These are phyloP conservation scores for Steccherinum ochraceum DNA, from an alignment of 768 basidiomycete species.

Conservation along the genomic window DNA sequence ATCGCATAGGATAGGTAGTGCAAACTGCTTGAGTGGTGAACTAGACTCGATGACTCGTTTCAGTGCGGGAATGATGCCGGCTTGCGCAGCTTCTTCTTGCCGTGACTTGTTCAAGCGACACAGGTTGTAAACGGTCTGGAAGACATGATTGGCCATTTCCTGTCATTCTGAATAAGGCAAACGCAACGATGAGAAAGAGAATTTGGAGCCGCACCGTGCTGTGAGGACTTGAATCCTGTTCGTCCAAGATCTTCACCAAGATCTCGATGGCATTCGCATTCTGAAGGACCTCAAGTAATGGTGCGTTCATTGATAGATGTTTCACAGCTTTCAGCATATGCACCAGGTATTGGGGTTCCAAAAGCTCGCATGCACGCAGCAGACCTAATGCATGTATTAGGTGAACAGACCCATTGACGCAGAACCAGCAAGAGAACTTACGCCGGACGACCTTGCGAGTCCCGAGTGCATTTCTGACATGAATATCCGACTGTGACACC, in stretches of 20 bases:
- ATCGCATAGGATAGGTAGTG: conserved; percentile 94
- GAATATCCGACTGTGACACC: conserved; percentile 91
- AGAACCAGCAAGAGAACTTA: conserved; percentile 42
- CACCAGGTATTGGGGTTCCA: conserved; percentile 85
- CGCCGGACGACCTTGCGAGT: conserved; percentile 85
- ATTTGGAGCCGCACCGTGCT: conserved; percentile 57
- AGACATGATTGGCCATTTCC: conserved; percentile 97
- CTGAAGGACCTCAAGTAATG: conserved; percentile 86
- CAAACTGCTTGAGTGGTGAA: conserved; percentile 95
- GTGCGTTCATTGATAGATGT: conserved; percentile 91
- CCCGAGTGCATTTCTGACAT: conserved; percentile 88
- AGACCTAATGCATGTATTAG: conserved; percentile 47
- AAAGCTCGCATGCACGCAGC: conserved; percentile 77
- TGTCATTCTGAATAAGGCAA: conserved; percentile 33
- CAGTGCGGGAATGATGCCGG: conserved; percentile 88
- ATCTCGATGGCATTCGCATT: conserved; percentile 94
- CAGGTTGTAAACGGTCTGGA: conserved; percentile 96
- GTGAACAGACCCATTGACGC: conserved; percentile 2
- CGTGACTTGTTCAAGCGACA: conserved; percentile 91
- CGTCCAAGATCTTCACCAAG: conserved; percentile 78
- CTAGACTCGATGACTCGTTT: conserved; percentile 83
- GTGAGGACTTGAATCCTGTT: conserved; percentile 71
- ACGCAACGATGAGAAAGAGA: neutral
- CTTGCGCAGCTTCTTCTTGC: conserved; percentile 96
- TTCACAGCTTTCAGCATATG: conserved; percentile 92